Evolutionary conservation across 2,329 filamentous ascomycete species (phyloP).

Genomic region (Colletotrichum sp.): DNA sequence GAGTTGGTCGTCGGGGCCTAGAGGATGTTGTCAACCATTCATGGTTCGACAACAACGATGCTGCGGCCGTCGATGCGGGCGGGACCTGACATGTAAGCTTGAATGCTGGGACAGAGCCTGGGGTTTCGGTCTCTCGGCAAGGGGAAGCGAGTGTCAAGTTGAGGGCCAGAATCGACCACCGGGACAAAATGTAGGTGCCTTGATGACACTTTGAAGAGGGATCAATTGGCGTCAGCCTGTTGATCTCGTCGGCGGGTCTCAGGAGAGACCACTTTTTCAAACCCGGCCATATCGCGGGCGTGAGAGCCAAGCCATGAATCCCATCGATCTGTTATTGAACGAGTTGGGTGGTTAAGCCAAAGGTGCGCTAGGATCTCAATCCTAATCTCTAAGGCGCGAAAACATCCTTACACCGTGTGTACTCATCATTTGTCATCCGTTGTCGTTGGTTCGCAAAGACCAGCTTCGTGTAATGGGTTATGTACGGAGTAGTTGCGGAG

Average conservation of each 20-base stretch:
- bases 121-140: not conserved
- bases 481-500: not conserved
- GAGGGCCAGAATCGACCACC: not conserved
- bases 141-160: not conserved
- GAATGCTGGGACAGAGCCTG: not conserved
- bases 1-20: not conserved
- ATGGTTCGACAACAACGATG: not conserved
- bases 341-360: not conserved
- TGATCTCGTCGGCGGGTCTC: not conserved
- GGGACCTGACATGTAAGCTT: not conserved
- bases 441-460: not conserved
- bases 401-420: not conserved
- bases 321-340: not conserved
- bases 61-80: not conserved
- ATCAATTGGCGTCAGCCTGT: not conserved
- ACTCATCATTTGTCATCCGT: not conserved
- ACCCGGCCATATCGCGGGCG: not conserved
- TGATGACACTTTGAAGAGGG: not conserved
- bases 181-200: not conserved
- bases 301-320: not conserved
- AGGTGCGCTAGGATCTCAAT: not conserved
- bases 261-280: not conserved
- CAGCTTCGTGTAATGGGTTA: not conserved
- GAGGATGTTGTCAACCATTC: not conserved
- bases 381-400: not conserved